phyloP scores from a whole-genome alignment of 1,284 basidiomycete genomes.

The Irpex sp. region DNA sequence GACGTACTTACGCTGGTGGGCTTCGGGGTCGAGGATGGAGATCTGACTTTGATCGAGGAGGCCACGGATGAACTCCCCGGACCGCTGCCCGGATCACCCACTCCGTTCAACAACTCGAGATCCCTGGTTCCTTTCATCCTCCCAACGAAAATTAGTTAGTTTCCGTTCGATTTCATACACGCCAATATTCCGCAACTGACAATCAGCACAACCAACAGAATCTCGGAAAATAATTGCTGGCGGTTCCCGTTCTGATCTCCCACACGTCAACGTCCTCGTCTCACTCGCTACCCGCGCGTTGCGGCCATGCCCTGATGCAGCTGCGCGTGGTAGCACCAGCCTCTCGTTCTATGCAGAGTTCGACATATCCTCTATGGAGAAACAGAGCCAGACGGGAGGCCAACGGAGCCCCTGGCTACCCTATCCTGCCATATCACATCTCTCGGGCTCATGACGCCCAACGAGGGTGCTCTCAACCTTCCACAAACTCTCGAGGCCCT shows the following conservation, averaged over 20 bases:
- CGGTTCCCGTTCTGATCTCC: neutral
- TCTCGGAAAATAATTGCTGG: neutral
- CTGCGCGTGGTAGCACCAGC: neutral
- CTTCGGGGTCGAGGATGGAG: conserved; percentile 14
- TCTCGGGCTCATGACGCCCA: neutral
- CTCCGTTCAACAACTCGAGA: neutral
- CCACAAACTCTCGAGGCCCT: neutral
- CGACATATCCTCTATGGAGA: neutral
- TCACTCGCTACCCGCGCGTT: neutral
- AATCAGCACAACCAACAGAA: neutral
- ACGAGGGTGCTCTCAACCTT: neutral
- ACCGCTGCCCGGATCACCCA: neutral
- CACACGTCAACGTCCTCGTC: neutral
- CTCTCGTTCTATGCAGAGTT: neutral
- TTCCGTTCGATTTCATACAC: too few species aligned
- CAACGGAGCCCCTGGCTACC: neutral
- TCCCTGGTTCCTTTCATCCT: neutral
- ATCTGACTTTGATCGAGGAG: conserved; percentile 13
- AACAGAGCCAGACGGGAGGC: neutral
- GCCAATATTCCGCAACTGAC: neutral
- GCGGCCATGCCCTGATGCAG: neutral
- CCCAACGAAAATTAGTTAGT: too few species aligned
- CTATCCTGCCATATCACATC: neutral
- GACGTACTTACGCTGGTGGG: conserved; percentile 19
- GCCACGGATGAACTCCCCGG: neutral